phyloP scores from a whole-genome alignment of 2,329 filamentous ascomycete genomes.

The Xylariaceae sp. region DNA sequence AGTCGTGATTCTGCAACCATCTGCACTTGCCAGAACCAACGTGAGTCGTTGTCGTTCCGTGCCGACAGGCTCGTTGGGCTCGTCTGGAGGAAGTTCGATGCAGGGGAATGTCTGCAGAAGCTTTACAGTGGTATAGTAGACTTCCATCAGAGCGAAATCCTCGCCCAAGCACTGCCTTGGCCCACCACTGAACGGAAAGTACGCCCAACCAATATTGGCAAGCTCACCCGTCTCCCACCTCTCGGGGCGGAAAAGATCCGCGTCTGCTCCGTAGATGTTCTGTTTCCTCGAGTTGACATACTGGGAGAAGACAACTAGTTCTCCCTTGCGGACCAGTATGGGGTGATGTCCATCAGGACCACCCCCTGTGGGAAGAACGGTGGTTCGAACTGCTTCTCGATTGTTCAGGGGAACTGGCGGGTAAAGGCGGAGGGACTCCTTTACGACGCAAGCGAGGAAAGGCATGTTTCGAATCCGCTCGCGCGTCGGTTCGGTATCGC shows the following conservation, averaged over 20 bases:
- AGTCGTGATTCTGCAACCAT: slow-evolving; percentile 24
- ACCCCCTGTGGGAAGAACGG: slow-evolving; percentile 22
- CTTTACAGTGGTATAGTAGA: slow-evolving; percentile 21
- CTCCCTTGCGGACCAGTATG: slow-evolving; percentile 26
- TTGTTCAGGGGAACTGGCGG: slow-evolving; percentile 24
- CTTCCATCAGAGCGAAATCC: slow-evolving; percentile 25
- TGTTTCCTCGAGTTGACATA: slow-evolving; percentile 41
- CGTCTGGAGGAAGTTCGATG: slow-evolving; percentile 17
- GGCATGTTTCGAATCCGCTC: slow-evolving; percentile 16
- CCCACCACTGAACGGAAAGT: slow-evolving; percentile 24
- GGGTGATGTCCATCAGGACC: slow-evolving; percentile 22
- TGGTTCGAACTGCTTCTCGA: slow-evolving; percentile 19
- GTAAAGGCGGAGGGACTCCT: slow-evolving; percentile 22
- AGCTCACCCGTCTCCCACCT: slow-evolving; percentile 33
- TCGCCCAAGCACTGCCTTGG: slow-evolving; percentile 23
- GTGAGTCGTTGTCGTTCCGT: slow-evolving; percentile 21
- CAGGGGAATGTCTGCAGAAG: slow-evolving; percentile 21
- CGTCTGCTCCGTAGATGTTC: slow-evolving; percentile 36
- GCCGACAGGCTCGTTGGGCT: slow-evolving; percentile 18
- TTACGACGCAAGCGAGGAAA: too few relatives aligned
- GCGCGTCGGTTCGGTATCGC: slow-evolving; percentile 13
- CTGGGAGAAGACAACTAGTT: slow-evolving; percentile 39
- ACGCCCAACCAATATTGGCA: slow-evolving; percentile 19
- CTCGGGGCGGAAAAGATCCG: slow-evolving; percentile 40
- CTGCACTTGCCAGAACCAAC: slow-evolving; percentile 18